Evolutionary conservation across 192 early-diverging fungal species (phyloP).

Genomic region (Helicostylum pulchrum): DNA sequence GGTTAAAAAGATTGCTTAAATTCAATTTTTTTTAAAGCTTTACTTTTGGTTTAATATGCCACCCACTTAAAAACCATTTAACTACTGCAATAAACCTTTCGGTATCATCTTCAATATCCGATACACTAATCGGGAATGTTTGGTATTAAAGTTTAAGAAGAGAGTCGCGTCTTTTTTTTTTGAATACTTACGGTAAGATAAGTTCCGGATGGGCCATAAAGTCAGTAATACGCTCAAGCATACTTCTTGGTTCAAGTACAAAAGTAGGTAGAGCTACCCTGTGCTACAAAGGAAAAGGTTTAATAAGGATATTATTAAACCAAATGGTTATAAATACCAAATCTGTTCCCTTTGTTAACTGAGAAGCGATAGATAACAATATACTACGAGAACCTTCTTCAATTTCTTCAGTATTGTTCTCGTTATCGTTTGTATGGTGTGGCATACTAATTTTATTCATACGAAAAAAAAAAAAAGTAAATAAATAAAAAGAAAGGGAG

Average conservation of each 20-base stretch:
- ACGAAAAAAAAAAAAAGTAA: no score
- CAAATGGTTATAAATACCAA: constrained; percentile 36
- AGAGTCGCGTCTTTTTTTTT: background rate
- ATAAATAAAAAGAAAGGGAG: no score
- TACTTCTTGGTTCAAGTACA: constrained; percentile 92
- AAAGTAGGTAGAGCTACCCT: constrained; percentile 80
- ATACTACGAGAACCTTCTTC: constrained; percentile 84
- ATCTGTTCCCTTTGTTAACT: constrained; percentile 89
- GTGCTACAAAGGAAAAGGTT: background rate
- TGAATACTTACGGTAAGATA: constrained; percentile 61
- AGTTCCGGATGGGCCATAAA: constrained; percentile 92
- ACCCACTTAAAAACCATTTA: constrained; percentile 85
- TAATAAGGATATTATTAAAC: background rate
- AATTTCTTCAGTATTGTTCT: constrained; percentile 57
- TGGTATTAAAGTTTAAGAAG: background rate
- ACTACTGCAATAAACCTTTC: constrained; percentile 82
- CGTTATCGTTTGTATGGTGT: constrained; percentile 6
- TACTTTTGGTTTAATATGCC: constrained; percentile 92
- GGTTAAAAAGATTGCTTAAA: background rate
- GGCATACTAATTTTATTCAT: background rate
- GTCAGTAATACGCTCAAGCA: constrained; percentile 96
- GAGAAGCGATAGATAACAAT: constrained; percentile 80
- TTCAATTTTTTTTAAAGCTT: background rate
- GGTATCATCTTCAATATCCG: constrained; percentile 64
- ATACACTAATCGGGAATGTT: constrained; percentile 8